phyloP scores from a whole-genome alignment of 1,284 basidiomycete genomes.

The Marasmius sp. region DNA sequence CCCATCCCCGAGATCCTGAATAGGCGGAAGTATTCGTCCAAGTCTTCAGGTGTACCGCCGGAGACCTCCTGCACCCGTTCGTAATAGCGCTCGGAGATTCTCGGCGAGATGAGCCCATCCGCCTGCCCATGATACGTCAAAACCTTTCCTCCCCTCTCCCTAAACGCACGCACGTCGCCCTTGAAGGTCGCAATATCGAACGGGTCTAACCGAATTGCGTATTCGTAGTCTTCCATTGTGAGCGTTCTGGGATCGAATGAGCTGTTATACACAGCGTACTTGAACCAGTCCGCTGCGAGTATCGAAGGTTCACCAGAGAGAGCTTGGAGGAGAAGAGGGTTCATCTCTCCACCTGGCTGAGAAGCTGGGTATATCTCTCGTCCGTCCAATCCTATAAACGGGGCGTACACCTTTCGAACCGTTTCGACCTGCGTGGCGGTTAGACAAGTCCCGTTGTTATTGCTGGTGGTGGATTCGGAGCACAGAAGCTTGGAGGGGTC shows the following conservation, averaged over 20 bases:
- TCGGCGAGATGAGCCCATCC: slow-evolving; percentile 17
- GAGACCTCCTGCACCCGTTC: slow-evolving; percentile 8
- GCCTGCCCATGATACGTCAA: slow-evolving; percentile 20
- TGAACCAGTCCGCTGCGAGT: slow-evolving; percentile 15
- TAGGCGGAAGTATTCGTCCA: slow-evolving; percentile 16
- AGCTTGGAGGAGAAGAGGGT: background rate
- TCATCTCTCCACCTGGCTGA: slow-evolving; percentile 15
- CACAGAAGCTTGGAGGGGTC: slow-evolving; percentile 29
- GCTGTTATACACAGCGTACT: slow-evolving; percentile 12
- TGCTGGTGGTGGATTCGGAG: slow-evolving; percentile 17
- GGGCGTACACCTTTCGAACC: slow-evolving; percentile 29
- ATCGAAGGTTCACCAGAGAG: slow-evolving; percentile 10
- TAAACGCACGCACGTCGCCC: slow-evolving; percentile 18
- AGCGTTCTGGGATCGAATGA: slow-evolving; percentile 8
- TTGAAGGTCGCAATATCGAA: slow-evolving; percentile 18
- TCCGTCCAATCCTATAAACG: slow-evolving; percentile 29
- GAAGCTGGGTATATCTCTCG: slow-evolving; percentile 25
- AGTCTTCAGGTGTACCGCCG: background rate
- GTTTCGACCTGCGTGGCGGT: slow-evolving; percentile 30
- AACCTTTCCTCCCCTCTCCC: slow-evolving; percentile 18
- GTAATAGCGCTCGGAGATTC: slow-evolving; percentile 19
- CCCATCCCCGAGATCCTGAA: slow-evolving; percentile 17
- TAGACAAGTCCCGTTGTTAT: slow-evolving; percentile 25
- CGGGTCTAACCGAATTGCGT: slow-evolving; percentile 13
- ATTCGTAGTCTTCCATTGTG: background rate